These are phyloP conservation scores for Cornus florida DNA, from an alignment of 148 eudicot species.

Conservation along the genomic window DNA sequence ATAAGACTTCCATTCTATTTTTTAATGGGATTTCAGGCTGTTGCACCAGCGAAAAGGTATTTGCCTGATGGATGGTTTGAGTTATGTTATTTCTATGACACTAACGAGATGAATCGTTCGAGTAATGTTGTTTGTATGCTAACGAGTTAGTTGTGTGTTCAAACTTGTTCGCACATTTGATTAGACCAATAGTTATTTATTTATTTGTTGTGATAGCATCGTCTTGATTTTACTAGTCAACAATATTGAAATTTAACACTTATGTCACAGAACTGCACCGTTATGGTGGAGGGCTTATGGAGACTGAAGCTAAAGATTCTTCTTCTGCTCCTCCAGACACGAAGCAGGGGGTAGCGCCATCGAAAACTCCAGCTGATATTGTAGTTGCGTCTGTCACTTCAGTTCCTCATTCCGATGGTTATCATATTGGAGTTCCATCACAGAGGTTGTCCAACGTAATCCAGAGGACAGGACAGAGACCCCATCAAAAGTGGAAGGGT, in stretches of 20 bases:
- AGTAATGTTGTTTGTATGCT: neutral
- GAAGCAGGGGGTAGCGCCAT: conserved; percentile 31
- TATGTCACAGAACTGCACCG: conserved; percentile 38
- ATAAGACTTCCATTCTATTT: neutral
- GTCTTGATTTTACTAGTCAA: neutral
- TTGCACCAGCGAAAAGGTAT: neutral
- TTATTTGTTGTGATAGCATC: neutral
- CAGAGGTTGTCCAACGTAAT: conserved; percentile 53
- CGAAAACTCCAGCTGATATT: conserved; percentile 30
- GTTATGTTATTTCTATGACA: neutral
- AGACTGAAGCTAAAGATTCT: conserved; percentile 27
- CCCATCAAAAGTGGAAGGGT: conserved; percentile 78
- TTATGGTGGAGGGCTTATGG: conserved; percentile 43
- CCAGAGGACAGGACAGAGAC: conserved; percentile 55
- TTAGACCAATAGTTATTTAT: neutral
- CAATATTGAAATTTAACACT: neutral
- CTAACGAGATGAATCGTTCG: neutral
- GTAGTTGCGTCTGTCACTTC: conserved; percentile 21
- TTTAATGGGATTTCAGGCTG: neutral
- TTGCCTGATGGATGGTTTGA: neutral
- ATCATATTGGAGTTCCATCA: conserved; percentile 42
- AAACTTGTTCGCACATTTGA: neutral
- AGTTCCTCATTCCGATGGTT: conserved; percentile 35
- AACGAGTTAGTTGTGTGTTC: neutral
- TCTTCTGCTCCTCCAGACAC: conserved; percentile 27